These are phyloP conservation scores for Moesziomyces parantarcticus DNA, from an alignment of 1,284 basidiomycete species.

Conservation along the genomic window DNA sequence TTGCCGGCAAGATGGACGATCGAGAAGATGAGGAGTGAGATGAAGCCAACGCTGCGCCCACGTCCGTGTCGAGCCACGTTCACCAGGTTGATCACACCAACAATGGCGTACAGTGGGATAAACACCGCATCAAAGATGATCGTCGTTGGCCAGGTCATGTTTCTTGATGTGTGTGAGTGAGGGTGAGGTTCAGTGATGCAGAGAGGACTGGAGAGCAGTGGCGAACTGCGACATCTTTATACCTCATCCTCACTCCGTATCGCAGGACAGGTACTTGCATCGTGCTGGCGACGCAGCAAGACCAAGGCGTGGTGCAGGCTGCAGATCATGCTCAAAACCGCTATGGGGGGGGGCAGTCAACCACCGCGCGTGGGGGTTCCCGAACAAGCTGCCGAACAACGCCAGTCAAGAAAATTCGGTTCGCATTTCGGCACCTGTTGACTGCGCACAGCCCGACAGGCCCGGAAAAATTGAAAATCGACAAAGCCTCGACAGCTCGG, in stretches of 20 bases:
- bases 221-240: too few relatives aligned
- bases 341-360: not conserved
- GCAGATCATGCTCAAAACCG: too few relatives aligned
- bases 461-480: too few relatives aligned
- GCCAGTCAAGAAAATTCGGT: too few relatives aligned
- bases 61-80: constrained; percentile 32
- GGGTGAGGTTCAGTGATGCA: too few relatives aligned
- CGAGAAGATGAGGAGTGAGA: constrained; percentile 31
- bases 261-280: too few relatives aligned
- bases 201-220: too few relatives aligned
- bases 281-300: too few relatives aligned
- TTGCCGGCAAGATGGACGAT: constrained; percentile 26
- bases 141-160: constrained; percentile 32
- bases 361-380: not conserved
- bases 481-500: not conserved
- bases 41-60: constrained; percentile 15
- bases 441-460: not conserved
- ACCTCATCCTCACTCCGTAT: too few relatives aligned
- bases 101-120: constrained; percentile 38
- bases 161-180: not conserved
- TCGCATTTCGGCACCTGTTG: constrained; percentile 6
- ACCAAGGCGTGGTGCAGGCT: too few relatives aligned
- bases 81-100: constrained; percentile 7
- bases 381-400: constrained; percentile 1
- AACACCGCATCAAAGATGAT: constrained; percentile 38